Conservation (phyloP, 1,139 yeast genomes). For the Sugiyamaella paludigena region DNA sequence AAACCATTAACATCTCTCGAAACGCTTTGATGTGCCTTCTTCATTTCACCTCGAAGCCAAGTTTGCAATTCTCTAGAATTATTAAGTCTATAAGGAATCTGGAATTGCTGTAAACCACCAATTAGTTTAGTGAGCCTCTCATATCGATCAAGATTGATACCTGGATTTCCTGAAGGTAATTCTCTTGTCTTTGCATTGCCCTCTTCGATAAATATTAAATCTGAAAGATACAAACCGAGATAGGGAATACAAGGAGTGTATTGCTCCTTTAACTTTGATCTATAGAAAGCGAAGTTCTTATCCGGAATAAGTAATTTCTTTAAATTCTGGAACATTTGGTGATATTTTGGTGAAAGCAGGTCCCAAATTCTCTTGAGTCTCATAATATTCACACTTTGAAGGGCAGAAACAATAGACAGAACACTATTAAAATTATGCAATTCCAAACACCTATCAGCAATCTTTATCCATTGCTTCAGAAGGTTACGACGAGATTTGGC, state of each 20-base stretch:
- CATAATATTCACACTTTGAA: constrained; percentile 77
- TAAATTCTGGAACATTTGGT: constrained; percentile 62
- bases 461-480: constrained; percentile 77
- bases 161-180: constrained; percentile 36
- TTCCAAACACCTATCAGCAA: constrained; percentile 78
- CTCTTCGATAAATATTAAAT: constrained; percentile 81
- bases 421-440: constrained; percentile 80
- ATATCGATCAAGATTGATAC: constrained; percentile 81
- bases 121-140: constrained; percentile 69
- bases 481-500: constrained; percentile 53
- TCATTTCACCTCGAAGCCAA: constrained; percentile 40
- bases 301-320: constrained; percentile 76
- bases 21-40: constrained; percentile 32
- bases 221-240: constrained; percentile 78
- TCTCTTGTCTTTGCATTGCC: constrained; percentile 70
- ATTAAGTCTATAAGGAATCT: constrained; percentile 50
- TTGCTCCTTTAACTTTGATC: constrained; percentile 63
- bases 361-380: constrained; percentile 71
- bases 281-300: constrained; percentile 74
- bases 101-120: constrained; percentile 76
- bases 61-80: constrained; percentile 32
- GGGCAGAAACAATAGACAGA: constrained; percentile 82
- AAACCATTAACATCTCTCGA: constrained; percentile 36
- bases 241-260: constrained; percentile 80
- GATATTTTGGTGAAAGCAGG: constrained; percentile 58